Conservation (phyloP, 768 basidiomycete genomes). For the Clavulina sp. region DNA sequence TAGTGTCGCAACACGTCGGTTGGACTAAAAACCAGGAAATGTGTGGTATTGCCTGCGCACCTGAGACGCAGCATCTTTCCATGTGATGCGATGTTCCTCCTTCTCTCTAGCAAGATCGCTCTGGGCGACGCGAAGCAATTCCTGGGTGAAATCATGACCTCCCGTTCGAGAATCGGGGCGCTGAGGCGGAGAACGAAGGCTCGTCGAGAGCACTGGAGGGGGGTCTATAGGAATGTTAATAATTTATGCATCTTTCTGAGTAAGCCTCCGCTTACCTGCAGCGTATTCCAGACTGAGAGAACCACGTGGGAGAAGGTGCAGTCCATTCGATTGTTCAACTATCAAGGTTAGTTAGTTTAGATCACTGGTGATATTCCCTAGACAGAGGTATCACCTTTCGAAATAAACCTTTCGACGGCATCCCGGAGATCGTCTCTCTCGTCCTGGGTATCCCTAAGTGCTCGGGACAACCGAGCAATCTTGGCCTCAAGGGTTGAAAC, state of each 20-base stretch:
- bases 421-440: conserved; percentile 6
- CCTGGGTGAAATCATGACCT: neutral
- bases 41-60: neutral
- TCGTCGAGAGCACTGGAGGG: neutral
- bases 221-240: no score
- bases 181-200: neutral
- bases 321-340: conserved; percentile 5
- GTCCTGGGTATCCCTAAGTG: neutral
- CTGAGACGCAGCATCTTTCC: conserved; percentile 2
- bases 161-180: neutral
- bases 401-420: conserved; percentile 3
- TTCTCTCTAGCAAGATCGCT: conserved; percentile 2
- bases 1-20: neutral
- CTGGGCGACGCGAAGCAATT: conserved; percentile 1
- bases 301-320: conserved; percentile 5
- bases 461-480: neutral
- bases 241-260: neutral
- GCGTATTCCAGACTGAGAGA: neutral
- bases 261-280: neutral
- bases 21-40: neutral
- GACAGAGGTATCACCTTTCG: conserved; percentile 1
- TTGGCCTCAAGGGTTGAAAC: neutral
- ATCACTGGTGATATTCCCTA: neutral
- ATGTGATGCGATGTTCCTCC: neutral
- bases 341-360: neutral